Evolutionary conservation across 1,284 basidiomycete genomes (phyloP).

Genomic region (Ustilago trichophora): DNA sequence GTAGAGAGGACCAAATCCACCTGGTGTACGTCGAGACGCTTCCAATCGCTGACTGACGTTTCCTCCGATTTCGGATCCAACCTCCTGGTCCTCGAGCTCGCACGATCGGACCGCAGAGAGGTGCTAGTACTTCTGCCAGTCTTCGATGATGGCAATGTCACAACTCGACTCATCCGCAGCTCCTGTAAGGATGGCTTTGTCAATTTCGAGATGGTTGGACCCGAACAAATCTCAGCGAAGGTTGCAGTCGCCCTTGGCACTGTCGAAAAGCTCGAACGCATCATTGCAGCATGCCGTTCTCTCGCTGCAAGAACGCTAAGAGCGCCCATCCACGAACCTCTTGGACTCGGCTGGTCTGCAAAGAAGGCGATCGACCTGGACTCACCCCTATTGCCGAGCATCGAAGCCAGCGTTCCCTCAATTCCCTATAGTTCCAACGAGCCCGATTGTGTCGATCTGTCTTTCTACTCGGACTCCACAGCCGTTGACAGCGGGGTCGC

Average conservation of each 20-base stretch:
- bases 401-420: conserved; percentile 4
- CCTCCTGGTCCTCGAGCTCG: conserved; percentile 26
- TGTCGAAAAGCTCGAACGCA: neutral
- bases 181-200: conserved; percentile 1
- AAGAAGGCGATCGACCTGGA: conserved; percentile 13
- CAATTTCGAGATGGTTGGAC: conserved; percentile 8
- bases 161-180: conserved; percentile 11
- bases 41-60: conserved; percentile 16
- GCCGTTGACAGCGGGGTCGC: conserved; percentile 10
- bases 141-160: conserved; percentile 2
- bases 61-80: conserved; percentile 22
- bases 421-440: conserved; percentile 7
- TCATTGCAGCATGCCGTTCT: conserved; percentile 26
- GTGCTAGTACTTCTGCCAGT: conserved; percentile 26
- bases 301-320: conserved; percentile 16
- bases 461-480: conserved; percentile 35
- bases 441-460: conserved; percentile 11
- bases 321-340: conserved; percentile 19
- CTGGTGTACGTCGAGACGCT: conserved; percentile 42
- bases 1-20: conserved; percentile 45
- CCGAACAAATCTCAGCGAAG: neutral
- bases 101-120: conserved; percentile 4
- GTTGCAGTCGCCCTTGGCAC: conserved; percentile 27
- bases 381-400: conserved; percentile 1
- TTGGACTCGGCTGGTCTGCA: conserved; percentile 34